Percentiles rank a stretch among this genome's conserved stretches.
Evolutionary conservation across 2,329 filamentous ascomycete genomes (phyloP).

Genomic region (Colletotrichum australisinense): DNA sequence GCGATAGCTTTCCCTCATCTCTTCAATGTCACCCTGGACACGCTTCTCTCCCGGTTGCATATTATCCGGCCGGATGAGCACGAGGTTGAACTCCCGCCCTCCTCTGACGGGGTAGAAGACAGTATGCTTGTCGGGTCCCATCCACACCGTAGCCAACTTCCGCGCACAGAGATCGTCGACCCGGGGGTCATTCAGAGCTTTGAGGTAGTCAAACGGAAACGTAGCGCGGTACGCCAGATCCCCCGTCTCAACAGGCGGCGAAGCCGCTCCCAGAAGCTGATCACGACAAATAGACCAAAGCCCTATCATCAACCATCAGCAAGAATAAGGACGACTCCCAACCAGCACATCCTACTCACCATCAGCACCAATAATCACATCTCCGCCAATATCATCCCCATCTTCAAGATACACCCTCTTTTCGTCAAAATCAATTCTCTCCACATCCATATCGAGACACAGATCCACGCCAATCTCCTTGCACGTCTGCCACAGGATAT

Average conservation of each 20-base stretch:
- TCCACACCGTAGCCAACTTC: conserved; percentile 9
- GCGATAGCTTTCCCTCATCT: conserved; percentile 20
- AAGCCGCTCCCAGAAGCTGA: conserved; percentile 5
- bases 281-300: conserved; percentile 20
- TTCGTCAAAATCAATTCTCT: conserved; percentile 17
- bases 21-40: not conserved
- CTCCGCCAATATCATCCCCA: conserved; percentile 22
- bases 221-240: conserved; percentile 16
- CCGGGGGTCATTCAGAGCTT: not conserved
- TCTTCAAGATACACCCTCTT: conserved; percentile 18
- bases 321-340: too few species aligned
- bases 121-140: conserved; percentile 11
- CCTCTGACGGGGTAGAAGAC: conserved; percentile 17
- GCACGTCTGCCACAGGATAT: conserved; percentile 18
- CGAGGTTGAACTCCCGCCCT: conserved; percentile 20
- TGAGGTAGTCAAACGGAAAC: conserved; percentile 1
- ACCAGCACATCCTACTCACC: not conserved
- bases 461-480: conserved; percentile 5
- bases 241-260: conserved; percentile 7
- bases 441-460: conserved; percentile 20
- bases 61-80: conserved; percentile 3
- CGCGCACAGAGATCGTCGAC: conserved; percentile 14
- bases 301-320: not conserved
- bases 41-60: not conserved
- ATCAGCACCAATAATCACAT: conserved; percentile 24